These are phyloP conservation scores for Beta macrorhiza DNA, from an alignment of 179 eudicot species.

Conservation along the genomic window DNA sequence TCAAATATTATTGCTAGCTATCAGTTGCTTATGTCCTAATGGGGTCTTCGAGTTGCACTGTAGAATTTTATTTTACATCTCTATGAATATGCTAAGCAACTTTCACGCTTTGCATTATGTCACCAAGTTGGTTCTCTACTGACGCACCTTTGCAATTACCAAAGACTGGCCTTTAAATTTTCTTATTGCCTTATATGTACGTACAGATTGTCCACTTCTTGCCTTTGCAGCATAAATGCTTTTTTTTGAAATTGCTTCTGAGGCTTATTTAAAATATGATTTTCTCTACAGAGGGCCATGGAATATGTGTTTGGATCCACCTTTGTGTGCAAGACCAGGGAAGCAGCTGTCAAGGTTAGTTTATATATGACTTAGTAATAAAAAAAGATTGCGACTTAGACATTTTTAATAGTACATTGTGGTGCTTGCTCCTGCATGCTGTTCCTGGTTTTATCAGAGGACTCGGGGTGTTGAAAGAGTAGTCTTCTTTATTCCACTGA, in stretches of 20 bases:
- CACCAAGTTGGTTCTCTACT: not conserved
- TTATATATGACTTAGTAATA: not conserved
- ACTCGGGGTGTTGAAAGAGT: not conserved
- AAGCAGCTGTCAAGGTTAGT: slow-evolving; percentile 83
- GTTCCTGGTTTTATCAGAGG: not conserved
- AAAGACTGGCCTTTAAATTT: not conserved
- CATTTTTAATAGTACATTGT: not conserved
- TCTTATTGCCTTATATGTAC: not conserved
- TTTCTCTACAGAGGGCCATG: slow-evolving; percentile 78
- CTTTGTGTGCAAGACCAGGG: slow-evolving; percentile 85
- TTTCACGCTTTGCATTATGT: not conserved
- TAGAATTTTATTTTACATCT: not conserved
- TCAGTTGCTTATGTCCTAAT: slow-evolving; percentile 11
- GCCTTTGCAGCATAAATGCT: not conserved
- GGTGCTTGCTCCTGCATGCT: not conserved
- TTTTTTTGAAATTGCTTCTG: slow-evolving; percentile 14
- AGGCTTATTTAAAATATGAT: slow-evolving; percentile 9
- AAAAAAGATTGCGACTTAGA: slow-evolving; percentile 3
- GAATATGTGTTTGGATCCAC: slow-evolving; percentile 96
- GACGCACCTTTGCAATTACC: not conserved
- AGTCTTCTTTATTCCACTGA: not conserved
- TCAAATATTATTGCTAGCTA: slow-evolving; percentile 8
- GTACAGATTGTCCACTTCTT: not conserved
- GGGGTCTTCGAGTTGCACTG: not conserved
- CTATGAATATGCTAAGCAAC: not conserved